Conservation (phyloP, 2,329 filamentous ascomycete species). For the Scedosporium boydii region DNA sequence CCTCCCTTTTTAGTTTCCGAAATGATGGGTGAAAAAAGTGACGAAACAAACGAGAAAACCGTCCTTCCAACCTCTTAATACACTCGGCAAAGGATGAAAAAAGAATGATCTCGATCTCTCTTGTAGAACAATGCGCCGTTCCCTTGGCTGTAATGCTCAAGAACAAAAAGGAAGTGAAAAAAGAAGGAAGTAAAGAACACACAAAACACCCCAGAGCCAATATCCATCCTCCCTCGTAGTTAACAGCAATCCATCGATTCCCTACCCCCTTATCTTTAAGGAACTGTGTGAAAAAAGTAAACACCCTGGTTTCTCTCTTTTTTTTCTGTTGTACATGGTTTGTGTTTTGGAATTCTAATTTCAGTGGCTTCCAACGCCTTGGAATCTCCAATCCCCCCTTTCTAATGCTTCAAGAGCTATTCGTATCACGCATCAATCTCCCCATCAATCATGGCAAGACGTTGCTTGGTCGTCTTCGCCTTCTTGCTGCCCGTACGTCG, state of each 20-base stretch:
- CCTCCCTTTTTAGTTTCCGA: background rate
- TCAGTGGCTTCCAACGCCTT: background rate
- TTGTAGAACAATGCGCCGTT: background rate
- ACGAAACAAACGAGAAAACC: background rate
- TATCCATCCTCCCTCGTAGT: too few relatives aligned
- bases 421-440: conserved; percentile 21
- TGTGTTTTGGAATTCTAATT: too few relatives aligned
- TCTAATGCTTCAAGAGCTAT: background rate
- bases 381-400: background rate
- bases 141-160: background rate
- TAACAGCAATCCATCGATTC: too few relatives aligned
- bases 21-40: background rate
- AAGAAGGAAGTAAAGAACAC: conserved; percentile 11
- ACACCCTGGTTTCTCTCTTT: too few relatives aligned
- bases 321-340: too few relatives aligned
- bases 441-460: conserved; percentile 59
- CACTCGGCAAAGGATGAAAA: background rate
- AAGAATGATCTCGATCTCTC: background rate
- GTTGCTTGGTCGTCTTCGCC: conserved; percentile 60
- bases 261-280: too few relatives aligned
- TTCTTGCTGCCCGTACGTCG: conserved; percentile 41
- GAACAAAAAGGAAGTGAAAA: background rate
- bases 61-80: background rate
- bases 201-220: background rate
- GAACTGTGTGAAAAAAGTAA: too few relatives aligned